Conservation (phyloP, 139 green algal genomes). For the Edaphochlamys debaryana region DNA sequence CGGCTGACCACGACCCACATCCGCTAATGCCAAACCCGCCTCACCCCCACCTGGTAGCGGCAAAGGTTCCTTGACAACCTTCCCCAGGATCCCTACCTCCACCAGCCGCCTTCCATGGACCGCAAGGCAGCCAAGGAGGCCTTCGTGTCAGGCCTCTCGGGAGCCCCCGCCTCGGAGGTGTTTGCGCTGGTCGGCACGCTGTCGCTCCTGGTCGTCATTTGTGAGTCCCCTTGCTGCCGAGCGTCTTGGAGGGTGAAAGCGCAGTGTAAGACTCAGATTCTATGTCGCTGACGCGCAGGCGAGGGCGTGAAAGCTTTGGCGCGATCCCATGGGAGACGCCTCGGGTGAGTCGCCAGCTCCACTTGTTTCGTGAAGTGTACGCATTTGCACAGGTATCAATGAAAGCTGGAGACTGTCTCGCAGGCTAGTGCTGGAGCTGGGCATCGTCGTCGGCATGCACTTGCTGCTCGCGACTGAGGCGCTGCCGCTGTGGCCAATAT, state of each 20-base stretch:
- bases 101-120: neutral
- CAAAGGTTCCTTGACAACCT: too few species aligned
- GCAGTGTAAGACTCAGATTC: neutral
- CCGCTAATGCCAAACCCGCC: too few species aligned
- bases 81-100: too few species aligned
- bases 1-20: too few species aligned
- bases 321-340: too few species aligned
- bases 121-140: conserved; percentile 62
- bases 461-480: neutral
- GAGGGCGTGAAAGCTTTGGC: neutral
- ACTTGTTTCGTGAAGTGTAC: neutral
- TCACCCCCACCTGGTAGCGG: too few species aligned
- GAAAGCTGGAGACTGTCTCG: neutral
- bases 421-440: conserved; percentile 40
- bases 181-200: conserved; percentile 48
- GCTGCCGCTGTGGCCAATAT: neutral
- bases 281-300: neutral
- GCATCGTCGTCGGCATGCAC: conserved; percentile 24
- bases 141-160: conserved; percentile 67
- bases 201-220: conserved; percentile 45
- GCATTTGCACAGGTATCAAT: neutral
- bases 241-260: neutral
- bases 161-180: conserved; percentile 67
- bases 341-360: too few species aligned
- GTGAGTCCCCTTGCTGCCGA: conserved; percentile 7